Conservation (phyloP, 345 rosid species). For the Excoecaria cochinchinensis region DNA sequence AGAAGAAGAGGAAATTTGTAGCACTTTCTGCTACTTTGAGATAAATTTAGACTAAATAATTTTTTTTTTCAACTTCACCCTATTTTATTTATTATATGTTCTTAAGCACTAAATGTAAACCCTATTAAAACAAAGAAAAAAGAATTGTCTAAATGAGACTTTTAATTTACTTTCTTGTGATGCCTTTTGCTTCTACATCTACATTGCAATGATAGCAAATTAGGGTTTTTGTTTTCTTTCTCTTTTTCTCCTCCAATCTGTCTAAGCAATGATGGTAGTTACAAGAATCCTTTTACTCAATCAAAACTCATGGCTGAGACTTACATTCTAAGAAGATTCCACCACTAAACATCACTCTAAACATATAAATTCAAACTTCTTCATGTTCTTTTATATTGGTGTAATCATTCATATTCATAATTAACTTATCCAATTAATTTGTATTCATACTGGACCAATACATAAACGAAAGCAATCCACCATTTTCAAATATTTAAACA, state of each 20-base stretch:
- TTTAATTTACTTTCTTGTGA: slow-evolving; percentile 30
- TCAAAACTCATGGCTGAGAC: slow-evolving; percentile 21
- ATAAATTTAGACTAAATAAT: no score
- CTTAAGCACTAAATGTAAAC: background rate
- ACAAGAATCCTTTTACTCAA: slow-evolving; percentile 35
- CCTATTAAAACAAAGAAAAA: background rate
- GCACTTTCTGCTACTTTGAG: no score
- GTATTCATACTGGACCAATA: no score
- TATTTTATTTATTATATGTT: no score
- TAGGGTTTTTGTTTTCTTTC: background rate
- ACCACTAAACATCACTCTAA: slow-evolving; percentile 28
- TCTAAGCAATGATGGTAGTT: slow-evolving; percentile 41
- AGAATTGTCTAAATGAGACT: background rate
- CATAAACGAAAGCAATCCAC: no score
- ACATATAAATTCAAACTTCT: slow-evolving; percentile 25
- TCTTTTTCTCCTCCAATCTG: slow-evolving; percentile 15
- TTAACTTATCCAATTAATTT: no score
- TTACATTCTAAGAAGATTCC: slow-evolving; percentile 48
- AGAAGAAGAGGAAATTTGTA: no score
- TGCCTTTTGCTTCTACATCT: slow-evolving; percentile 27
- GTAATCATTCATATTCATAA: no score
- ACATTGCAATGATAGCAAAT: slow-evolving; percentile 32
- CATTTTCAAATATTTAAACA: no score
- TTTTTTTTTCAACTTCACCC: no score
- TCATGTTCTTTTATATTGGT: no score